Evolutionary conservation across 768 basidiomycete genomes (phyloP).

Genomic region (Russula lepida): DNA sequence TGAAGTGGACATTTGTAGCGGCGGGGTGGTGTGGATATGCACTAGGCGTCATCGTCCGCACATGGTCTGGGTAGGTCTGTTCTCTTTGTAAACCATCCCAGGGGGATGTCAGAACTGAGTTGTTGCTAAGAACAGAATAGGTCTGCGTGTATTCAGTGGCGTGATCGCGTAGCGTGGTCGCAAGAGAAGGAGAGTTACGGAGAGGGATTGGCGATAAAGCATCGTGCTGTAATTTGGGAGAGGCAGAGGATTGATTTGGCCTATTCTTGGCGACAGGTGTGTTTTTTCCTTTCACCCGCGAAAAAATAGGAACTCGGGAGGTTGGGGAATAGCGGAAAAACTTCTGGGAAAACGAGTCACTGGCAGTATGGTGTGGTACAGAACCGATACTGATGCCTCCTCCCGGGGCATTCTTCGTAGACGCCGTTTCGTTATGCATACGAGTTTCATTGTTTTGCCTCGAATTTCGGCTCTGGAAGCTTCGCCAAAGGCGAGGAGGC

Average conservation of each 20-base stretch:
- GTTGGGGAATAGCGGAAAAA: neutral
- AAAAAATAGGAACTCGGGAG: neutral
- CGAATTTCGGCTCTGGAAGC: neutral
- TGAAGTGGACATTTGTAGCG: slow-evolving; percentile 6
- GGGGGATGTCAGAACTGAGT: neutral
- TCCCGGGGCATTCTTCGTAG: neutral
- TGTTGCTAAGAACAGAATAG: neutral
- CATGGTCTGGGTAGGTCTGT: neutral
- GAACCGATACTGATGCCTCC: neutral
- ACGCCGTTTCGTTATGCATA: neutral
- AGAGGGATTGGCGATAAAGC: neutral
- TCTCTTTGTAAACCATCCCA: too few relatives aligned
- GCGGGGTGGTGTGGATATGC: neutral
- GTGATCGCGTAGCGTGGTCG: neutral
- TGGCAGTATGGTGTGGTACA: neutral
- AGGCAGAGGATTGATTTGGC: neutral
- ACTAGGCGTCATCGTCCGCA: neutral
- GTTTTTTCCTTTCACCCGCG: neutral
- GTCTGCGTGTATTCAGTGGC: neutral
- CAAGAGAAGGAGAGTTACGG: neutral
- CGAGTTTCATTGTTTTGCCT: neutral
- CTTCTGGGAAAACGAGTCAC: neutral
- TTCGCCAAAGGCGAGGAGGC: neutral
- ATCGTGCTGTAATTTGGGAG: neutral
- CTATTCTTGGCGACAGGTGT: neutral